phyloP scores from a whole-genome alignment of 2,329 filamentous ascomycete genomes.

The Metarhizium sp. region DNA sequence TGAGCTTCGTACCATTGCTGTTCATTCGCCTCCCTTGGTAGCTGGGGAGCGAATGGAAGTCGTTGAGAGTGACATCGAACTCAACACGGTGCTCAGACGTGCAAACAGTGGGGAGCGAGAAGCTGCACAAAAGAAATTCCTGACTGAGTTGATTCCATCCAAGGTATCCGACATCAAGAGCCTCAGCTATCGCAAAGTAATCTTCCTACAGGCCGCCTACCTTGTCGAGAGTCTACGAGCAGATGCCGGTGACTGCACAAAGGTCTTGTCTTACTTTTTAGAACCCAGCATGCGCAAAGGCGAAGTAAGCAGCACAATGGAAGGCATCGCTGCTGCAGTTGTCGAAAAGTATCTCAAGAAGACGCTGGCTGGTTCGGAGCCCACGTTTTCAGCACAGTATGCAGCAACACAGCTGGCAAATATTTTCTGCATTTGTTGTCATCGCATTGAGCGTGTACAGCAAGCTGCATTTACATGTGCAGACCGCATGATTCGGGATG shows the following conservation, averaged over 20 bases:
- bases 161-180: conserved; percentile 71
- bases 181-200: conserved; percentile 79
- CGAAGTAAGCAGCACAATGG: conserved; percentile 56
- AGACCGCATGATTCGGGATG: conserved; percentile 72
- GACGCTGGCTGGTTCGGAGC: conserved; percentile 60
- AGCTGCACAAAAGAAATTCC: conserved; percentile 67
- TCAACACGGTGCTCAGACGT: conserved; percentile 85
- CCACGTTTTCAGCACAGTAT: conserved; percentile 81
- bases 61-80: conserved; percentile 90
- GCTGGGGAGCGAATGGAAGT: conserved; percentile 83
- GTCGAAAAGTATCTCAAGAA: conserved; percentile 72
- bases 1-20: conserved; percentile 75
- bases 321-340: conserved; percentile 54
- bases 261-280: conserved; percentile 85
- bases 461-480: conserved; percentile 76
- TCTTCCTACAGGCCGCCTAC: conserved; percentile 86
- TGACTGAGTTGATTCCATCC: conserved; percentile 64
- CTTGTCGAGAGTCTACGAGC: conserved; percentile 84
- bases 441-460: conserved; percentile 86
- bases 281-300: conserved; percentile 70
- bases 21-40: conserved; percentile 79
- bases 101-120: conserved; percentile 75
- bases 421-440: conserved; percentile 84
- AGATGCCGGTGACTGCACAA: conserved; percentile 79
- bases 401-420: conserved; percentile 79